Conservation (phyloP, 805 yeast species). For the Ogataea neopini region DNA sequence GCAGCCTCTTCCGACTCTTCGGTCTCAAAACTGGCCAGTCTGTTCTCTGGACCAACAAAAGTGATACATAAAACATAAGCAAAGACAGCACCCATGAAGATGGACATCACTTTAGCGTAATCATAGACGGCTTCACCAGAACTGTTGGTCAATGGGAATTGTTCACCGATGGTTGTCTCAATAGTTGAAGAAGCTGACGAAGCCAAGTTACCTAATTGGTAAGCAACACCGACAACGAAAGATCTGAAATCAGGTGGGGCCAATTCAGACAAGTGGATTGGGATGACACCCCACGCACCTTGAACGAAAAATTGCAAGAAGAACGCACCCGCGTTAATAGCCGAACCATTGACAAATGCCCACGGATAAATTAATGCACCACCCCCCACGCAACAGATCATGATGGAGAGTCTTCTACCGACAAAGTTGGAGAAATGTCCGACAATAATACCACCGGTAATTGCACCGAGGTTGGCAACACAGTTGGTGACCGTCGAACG, state of each 20-base stretch:
- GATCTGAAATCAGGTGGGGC: slow-evolving; percentile 64
- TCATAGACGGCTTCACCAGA: slow-evolving; percentile 40
- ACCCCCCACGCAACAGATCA: slow-evolving; percentile 53
- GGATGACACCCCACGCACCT: slow-evolving; percentile 71
- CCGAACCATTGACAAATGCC: slow-evolving; percentile 49
- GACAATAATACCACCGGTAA: slow-evolving; percentile 54
- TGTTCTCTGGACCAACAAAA: slow-evolving; percentile 63
- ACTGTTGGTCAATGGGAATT: slow-evolving; percentile 43
- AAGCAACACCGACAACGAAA: slow-evolving; percentile 61
- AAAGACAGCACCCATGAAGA: slow-evolving; percentile 64
- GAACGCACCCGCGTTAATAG: slow-evolving; percentile 59
- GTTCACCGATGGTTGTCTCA: slow-evolving; percentile 61
- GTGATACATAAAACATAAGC: slow-evolving; percentile 50
- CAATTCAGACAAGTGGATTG: slow-evolving; percentile 61
- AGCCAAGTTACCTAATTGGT: slow-evolving; percentile 69
- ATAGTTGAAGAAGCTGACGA: slow-evolving; percentile 71
- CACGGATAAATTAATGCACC: slow-evolving; percentile 67
- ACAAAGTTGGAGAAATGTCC: slow-evolving; percentile 56
- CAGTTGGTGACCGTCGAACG: slow-evolving; percentile 55
- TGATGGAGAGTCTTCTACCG: slow-evolving; percentile 56
- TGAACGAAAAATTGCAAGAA: slow-evolving; percentile 64
- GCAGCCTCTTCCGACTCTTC: slow-evolving; percentile 21
- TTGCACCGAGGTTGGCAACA: slow-evolving; percentile 60
- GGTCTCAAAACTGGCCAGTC: slow-evolving; percentile 25
- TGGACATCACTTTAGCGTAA: slow-evolving; percentile 65